Conservation (phyloP, 2,329 filamentous ascomycete genomes). For the Pseudogymnoascus sp. region DNA sequence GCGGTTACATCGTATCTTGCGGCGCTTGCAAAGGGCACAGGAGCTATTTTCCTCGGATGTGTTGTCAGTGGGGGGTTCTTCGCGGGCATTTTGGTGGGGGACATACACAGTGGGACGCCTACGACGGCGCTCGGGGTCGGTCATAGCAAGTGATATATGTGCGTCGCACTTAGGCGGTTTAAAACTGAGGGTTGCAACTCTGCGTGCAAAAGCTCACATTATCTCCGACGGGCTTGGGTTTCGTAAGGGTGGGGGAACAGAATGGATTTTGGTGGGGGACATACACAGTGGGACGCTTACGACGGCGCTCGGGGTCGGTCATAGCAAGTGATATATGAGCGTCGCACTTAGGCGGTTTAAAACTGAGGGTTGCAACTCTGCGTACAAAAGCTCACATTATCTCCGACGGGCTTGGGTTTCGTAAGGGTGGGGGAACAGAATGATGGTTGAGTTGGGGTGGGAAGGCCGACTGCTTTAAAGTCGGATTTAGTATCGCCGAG, state of each 20-base stretch:
- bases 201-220: conserved; percentile 15
- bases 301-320: conserved; percentile 27
- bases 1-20: conserved; percentile 55
- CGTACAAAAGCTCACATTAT: conserved; percentile 14
- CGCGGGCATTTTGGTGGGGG: not conserved
- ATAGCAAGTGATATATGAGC: conserved; percentile 14
- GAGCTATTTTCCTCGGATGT: conserved; percentile 34
- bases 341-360: not conserved
- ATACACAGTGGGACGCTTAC: conserved; percentile 38
- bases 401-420: not conserved
- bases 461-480: not conserved
- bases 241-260: not conserved
- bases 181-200: not conserved
- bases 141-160: conserved; percentile 16
- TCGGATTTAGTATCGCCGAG: conserved; percentile 17
- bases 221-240: not conserved
- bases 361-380: conserved; percentile 1
- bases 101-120: conserved; percentile 38
- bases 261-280: conserved; percentile 15
- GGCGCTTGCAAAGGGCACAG: conserved; percentile 48
- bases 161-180: not conserved
- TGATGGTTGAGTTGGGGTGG: not conserved
- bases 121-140: conserved; percentile 29
- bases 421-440: not conserved
- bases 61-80: conserved; percentile 11